Percentiles rank a stretch among this genome's conserved stretches.
Conservation (phyloP, 495 filamentous ascomycete species). For the Penicillium goetzii region DNA sequence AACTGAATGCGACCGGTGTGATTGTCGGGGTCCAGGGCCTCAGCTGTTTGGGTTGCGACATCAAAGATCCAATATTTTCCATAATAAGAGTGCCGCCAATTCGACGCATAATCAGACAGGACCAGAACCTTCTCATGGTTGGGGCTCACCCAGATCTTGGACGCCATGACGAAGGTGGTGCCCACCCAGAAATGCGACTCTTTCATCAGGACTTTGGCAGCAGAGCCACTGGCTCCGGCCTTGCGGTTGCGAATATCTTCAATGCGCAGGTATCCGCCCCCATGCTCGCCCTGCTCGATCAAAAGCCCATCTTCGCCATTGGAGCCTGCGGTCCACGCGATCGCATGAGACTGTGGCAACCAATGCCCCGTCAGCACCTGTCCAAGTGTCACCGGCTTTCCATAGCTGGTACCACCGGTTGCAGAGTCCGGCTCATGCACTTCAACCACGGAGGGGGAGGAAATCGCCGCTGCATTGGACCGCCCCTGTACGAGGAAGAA, state of each 20-base stretch:
- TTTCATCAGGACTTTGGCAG: conserved; percentile 75
- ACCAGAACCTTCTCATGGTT: conserved; percentile 85
- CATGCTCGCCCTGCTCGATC: conserved; percentile 62
- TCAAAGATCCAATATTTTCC: conserved; percentile 93
- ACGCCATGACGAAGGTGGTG: conserved; percentile 53
- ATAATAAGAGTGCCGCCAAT: conserved; percentile 88
- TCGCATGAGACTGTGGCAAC: conserved; percentile 66
- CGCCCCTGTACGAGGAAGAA: conserved; percentile 66
- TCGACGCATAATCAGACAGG: conserved; percentile 66
- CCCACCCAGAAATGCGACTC: conserved; percentile 60
- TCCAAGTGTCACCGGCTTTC: conserved; percentile 79
- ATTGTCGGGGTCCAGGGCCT: conserved; percentile 75
- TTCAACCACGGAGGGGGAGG: conserved; percentile 26
- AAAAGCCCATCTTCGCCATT: conserved; percentile 86
- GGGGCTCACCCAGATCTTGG: conserved; percentile 72
- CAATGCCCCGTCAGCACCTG: conserved; percentile 77
- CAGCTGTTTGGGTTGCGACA: conserved; percentile 75
- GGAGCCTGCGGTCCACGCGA: conserved; percentile 87
- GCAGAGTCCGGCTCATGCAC: conserved; percentile 64
- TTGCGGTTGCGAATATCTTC: conserved; percentile 75
- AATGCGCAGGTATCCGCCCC: conserved; percentile 77
- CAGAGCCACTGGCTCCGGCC: conserved; percentile 45
- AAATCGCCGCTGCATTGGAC: conserved; percentile 25
- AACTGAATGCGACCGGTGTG: conserved; percentile 74
- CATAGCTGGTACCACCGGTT: conserved; percentile 64